Evolutionary conservation across 1,284 basidiomycete genomes (phyloP), one percentile per base, ranked within the genome.

Genomic region (Gomphus bonarii): DNA sequence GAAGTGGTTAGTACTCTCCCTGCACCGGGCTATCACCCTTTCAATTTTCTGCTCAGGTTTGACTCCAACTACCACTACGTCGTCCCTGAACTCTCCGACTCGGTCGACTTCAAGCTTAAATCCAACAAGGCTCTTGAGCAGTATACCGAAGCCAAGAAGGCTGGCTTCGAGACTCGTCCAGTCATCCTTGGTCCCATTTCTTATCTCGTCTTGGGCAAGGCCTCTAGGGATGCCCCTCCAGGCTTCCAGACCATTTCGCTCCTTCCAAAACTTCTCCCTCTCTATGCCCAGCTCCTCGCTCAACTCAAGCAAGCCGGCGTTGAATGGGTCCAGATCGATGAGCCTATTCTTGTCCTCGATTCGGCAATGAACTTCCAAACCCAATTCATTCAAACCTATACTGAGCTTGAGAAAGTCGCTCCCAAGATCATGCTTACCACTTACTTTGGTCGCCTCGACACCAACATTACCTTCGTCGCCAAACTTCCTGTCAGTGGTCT

Each of bases 31-130:
- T 1, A 5, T 36, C 18, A 6, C 20, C 31, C 14, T n/a, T 51
- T 50, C 43, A 10, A 53, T 16, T 42, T 31, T 50, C 40, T 49
- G 31, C 20, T 36, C 63, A 92, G 92, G 93, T 99, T 98, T 74
- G 95, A 99, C 78, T 97, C 95, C 58, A 99, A 99, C 85, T 99
- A 99, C 81, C 97, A 99, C 80, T 95, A 89, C 70, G 93, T 99
- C 74, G 95, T 98, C 62, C 95, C 95, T 61, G 97, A 99, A 77
- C 84, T 99, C 74, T 90, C 91, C 22, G 88, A 94, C 61, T 77
- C 81, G 67, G 92, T 90, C 60, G 85, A 95, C 65, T 98, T 99
- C 85, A 93, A 94, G 77, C 79, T 99, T 70, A 83, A 88, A 76
- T 86, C 86, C 76, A 97, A 97, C 87, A 97, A 97, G 80, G 85